These are phyloP conservation scores for Batrachochytrium dendrobatidis DNA, from an alignment of 371 early-diverging fungal genomes.

Conservation along the genomic window DNA sequence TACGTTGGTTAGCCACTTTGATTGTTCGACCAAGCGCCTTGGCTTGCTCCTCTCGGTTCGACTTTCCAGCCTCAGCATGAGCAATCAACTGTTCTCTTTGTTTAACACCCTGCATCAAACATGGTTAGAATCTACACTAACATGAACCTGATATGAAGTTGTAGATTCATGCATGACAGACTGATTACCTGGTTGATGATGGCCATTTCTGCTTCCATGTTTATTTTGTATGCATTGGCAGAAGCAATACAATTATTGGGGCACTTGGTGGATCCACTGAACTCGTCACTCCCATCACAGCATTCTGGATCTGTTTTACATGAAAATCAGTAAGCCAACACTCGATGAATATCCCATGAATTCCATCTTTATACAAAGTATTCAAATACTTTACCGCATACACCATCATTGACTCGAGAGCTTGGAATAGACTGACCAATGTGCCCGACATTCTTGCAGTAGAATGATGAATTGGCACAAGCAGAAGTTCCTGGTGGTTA, in stretches of 20 bases:
- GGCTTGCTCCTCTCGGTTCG: no score
- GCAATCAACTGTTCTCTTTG: no score
- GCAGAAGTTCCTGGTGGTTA: conserved; percentile 87
- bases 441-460: conserved; percentile 77
- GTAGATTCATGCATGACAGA: no score
- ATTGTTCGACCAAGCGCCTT: no score
- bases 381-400: conserved; percentile 60
- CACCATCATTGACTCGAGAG: conserved; percentile 82
- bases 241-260: conserved; percentile 63
- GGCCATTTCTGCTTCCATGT: no score
- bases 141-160: no score
- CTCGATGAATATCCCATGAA: neutral
- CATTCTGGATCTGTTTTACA: conserved; percentile 64
- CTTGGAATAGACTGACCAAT: conserved; percentile 59
- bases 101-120: no score
- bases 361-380: neutral
- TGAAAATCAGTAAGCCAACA: neutral
- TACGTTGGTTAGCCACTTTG: no score
- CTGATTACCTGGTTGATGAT: no score
- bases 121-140: no score
- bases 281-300: conserved; percentile 92
- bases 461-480: conserved; percentile 69
- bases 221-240: conserved; percentile 33
- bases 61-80: no score
- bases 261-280: conserved; percentile 48